Evolutionary conservation across 495 filamentous ascomycete genomes (phyloP).

Genomic region (Lasiosphaeria miniovina): DNA sequence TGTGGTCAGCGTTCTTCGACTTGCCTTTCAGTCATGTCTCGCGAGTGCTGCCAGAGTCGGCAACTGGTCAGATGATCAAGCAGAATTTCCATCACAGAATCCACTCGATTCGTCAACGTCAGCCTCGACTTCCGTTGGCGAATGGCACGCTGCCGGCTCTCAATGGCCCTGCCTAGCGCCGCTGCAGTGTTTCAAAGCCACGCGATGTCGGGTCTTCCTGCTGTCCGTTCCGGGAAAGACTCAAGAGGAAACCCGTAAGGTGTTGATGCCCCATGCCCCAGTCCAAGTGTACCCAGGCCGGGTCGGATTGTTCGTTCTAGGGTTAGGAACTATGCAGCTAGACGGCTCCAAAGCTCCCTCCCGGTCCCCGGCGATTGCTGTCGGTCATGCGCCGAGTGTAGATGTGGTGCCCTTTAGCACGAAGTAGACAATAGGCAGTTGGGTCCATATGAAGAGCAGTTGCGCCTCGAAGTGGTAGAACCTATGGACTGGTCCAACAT

Average conservation of each 20-base stretch:
- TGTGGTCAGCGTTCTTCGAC: not conserved
- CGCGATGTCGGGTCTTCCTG: not conserved
- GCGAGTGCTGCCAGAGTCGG: not conserved
- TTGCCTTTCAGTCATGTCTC: not conserved
- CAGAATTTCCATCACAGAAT: not conserved
- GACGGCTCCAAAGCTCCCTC: no score
- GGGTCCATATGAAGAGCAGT: no score
- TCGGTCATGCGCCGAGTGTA: no score
- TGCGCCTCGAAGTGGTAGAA: no score
- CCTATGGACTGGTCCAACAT: no score
- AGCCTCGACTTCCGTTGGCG: not conserved
- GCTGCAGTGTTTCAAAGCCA: not conserved
- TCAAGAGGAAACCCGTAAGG: not conserved
- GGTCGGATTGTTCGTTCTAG: no score
- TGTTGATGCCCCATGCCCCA: not conserved
- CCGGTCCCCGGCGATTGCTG: no score
- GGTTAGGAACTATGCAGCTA: no score
- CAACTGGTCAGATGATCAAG: slow-evolving; percentile 17
- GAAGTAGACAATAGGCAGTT: no score
- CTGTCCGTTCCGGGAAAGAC: not conserved
- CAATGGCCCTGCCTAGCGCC: not conserved
- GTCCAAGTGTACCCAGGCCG: no score
- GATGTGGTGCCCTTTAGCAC: no score
- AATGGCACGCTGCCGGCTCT: not conserved
- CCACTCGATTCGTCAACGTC: slow-evolving; percentile 13